Evolutionary conservation across 176 grass and related monocot species (phyloP), one percentile per base, ranked within the genome.

Genomic region (Triticum aestivum): DNA sequence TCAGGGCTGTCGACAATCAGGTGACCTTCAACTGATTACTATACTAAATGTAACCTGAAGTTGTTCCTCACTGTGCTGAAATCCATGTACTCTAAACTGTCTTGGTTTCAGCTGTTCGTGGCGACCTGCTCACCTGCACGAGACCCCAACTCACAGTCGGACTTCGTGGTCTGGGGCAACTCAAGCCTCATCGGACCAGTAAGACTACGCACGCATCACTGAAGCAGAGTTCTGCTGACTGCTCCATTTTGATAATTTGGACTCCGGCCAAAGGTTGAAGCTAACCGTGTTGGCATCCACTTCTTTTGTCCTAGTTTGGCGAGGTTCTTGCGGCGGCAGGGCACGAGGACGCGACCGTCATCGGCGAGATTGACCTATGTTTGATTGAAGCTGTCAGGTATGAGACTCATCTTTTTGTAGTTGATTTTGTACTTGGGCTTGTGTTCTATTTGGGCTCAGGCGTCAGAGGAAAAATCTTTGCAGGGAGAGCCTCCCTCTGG

Each of bases 1-100:
- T 38, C 89, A 92, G 91, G 83, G 91, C 87, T 38, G 45, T 87
- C 69, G 91, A 93, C 79, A 93, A 96, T 76, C 89, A 96, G 94
- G 94, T 93, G 72, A 76, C 34, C 4, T 12, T 20, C 42, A 44
- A 24, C 34, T 30, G 39, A 34, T 69, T 41, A 24, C n/a, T 52
- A 10, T 21, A 11, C 41, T 47, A 42, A 35, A 33, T 79, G 27
- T 47, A 29, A 90, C 37, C 29, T 39, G 23, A 2, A 59, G 2
- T 9, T 17, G 9, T 56, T 20, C 23, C 23, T 73, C 23, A 34
- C 61, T 24, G n/a, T 56, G 12, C 38, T 44, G 35, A 74, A 75
- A 32, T 14, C 11, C 75, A 18, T 29, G 45, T 63, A 73, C n/a
- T 33, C 3, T 24, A 72, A 79, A 8, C 69, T 75, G 8, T 83